Evolutionary conservation across 192 early-diverging fungal genomes (phyloP), one percentile per base, ranked within the genome.

Genomic region (Blastocladiella britannica): DNA sequence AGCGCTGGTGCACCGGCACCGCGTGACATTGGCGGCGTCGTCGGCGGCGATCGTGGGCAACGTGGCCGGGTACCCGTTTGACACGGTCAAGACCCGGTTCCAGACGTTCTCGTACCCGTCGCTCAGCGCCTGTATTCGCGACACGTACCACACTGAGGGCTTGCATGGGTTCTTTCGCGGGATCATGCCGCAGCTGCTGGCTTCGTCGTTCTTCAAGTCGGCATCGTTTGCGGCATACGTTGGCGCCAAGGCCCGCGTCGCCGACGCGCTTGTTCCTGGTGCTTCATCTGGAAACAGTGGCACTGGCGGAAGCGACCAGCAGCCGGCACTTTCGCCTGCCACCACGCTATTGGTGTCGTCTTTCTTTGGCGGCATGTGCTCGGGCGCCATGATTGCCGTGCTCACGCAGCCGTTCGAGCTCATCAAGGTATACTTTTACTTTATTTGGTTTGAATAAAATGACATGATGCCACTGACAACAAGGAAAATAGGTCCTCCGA

Each of bases 61-160:
- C 27, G 58, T 82, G 30, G 78, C 76, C 27, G 84, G 84, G 22
- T 86, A 78, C 62, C 84, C 84, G 67, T 94, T 94, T 70, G 93
- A 97, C 68, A 87, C 88, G 24, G 71, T 97, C 43, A 97, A 97
- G 71, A 97, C 93, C 20, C 72, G 91, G 54, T 91, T 97, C 89
- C 93, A 97, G 68, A 92, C 90, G 5, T 81, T 86, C 62, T 74
- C 82, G 24, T 97, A 92, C 63, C 72, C 70, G 29, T 85, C 84
- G 25, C 79, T 84, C 23, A 66, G 81, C 60, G 78, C 67, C 9
- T 97, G 93, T 64, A 76, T 91, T 20, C 70, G 70, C 30, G 63
- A 72, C 26, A 90, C 89, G 0, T 85, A 88, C 63, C 61, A 70
- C 23, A 76, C 82, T 6, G 93, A 97, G 62, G 86, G 93, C 9